These are phyloP conservation scores for Pseudocercospora cruenta DNA, from an alignment of 2,329 filamentous ascomycete species.

Conservation along the genomic window DNA sequence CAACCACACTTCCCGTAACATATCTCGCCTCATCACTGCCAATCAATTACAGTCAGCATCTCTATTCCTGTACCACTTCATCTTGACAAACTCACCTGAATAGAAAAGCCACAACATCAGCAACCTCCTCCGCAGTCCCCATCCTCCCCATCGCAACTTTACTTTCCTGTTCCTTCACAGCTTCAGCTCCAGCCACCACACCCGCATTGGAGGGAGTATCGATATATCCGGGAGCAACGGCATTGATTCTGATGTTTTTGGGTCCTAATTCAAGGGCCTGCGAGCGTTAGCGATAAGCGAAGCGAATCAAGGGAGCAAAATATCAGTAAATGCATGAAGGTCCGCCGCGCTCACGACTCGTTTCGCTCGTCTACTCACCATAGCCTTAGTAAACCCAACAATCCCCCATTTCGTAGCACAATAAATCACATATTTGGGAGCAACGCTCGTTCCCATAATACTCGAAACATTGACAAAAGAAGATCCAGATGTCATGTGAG, in stretches of 20 bases:
- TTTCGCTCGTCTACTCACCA: slow-evolving; percentile 35
- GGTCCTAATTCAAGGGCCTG: slow-evolving; percentile 18
- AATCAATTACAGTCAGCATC: no score
- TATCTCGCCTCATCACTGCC: slow-evolving; percentile 49
- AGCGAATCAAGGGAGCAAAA: not conserved
- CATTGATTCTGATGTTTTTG: slow-evolving; percentile 45
- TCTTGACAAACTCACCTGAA: slow-evolving; percentile 37
- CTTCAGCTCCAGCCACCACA: slow-evolving; percentile 53
- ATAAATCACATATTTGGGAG: slow-evolving; percentile 47
- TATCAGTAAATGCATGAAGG: no score
- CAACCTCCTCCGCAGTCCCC: slow-evolving; percentile 53
- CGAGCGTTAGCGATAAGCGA: not conserved
- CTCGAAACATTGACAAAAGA: slow-evolving; percentile 48
- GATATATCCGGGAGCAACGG: slow-evolving; percentile 48
- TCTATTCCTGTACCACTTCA: no score
- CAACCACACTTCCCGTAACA: slow-evolving; percentile 53
- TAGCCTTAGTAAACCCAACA: slow-evolving; percentile 50
- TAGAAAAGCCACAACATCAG: slow-evolving; percentile 55
- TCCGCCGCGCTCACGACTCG: no score
- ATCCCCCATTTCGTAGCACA: slow-evolving; percentile 49
- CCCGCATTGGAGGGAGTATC: slow-evolving; percentile 55
- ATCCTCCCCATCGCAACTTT: slow-evolving; percentile 49
- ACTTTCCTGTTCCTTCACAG: slow-evolving; percentile 44
- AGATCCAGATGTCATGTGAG: slow-evolving; percentile 33
- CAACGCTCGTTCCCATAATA: slow-evolving; percentile 42